Percentiles rank a stretch among this genome's conserved stretches.
Evolutionary conservation across 805 yeast genomes (phyloP).

Genomic region (Allodekkera sacchari): DNA sequence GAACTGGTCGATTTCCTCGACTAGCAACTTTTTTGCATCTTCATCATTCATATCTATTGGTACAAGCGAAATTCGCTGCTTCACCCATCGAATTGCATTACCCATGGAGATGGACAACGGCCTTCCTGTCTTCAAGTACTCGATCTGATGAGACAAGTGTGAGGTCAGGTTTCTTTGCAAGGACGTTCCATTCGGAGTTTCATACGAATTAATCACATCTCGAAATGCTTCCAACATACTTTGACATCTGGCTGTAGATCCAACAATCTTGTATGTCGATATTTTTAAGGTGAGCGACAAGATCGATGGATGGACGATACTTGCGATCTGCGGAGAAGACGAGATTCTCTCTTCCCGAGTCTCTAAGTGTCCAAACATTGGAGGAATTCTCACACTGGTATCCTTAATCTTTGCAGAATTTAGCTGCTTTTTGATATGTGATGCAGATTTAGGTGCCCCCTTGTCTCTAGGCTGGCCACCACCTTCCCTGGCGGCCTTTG

Average conservation of each 20-base stretch:
- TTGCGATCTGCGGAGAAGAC: constrained; percentile 46
- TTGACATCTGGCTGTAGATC: constrained; percentile 77
- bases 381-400: constrained; percentile 41
- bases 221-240: constrained; percentile 83
- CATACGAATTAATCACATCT: constrained; percentile 68
- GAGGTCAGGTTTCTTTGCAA: constrained; percentile 82
- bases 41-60: constrained; percentile 63
- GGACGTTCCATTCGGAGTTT: constrained; percentile 79
- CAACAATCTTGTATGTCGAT: constrained; percentile 80
- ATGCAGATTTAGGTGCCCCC: constrained; percentile 34
- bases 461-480: constrained; percentile 2
- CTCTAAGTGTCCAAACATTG: constrained; percentile 72
- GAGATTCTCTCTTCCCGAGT: constrained; percentile 69
- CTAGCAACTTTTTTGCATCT: constrained; percentile 57
- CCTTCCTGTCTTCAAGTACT: constrained; percentile 80
- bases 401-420: constrained; percentile 41
- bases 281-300: constrained; percentile 69
- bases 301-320: constrained; percentile 81
- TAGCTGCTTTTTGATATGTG: constrained; percentile 46
- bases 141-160: constrained; percentile 87
- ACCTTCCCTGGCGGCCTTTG: constrained; percentile 37
- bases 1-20: constrained; percentile 67
- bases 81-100: constrained; percentile 93
- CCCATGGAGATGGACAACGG: constrained; percentile 95
- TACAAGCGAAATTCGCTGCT: constrained; percentile 81